These are phyloP conservation scores for Lasiodiplodia sp. DNA, from an alignment of 2,329 filamentous ascomycete genomes.

Conservation along the genomic window DNA sequence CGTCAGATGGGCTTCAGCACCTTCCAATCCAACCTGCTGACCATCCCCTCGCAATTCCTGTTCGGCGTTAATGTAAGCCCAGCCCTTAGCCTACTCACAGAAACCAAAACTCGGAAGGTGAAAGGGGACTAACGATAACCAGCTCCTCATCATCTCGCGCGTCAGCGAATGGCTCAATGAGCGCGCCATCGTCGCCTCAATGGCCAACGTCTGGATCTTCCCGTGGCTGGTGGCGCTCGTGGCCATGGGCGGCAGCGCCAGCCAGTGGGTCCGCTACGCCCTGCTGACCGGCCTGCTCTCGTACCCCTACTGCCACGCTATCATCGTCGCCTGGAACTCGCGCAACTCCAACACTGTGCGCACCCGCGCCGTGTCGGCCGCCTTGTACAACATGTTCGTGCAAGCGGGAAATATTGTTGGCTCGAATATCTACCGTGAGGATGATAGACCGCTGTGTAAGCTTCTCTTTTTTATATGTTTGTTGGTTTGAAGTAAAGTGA, in stretches of 20 bases:
- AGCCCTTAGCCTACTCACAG: too few species aligned
- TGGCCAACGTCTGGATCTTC: constrained; percentile 60
- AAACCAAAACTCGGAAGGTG: too few species aligned
- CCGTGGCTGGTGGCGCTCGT: constrained; percentile 58
- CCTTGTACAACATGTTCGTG: constrained; percentile 60
- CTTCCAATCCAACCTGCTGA: constrained; percentile 38
- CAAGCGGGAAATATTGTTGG: constrained; percentile 55
- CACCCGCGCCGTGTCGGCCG: constrained; percentile 56
- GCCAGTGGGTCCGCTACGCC: constrained; percentile 54
- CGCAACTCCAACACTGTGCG: constrained; percentile 59
- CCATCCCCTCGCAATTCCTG: constrained; percentile 44
- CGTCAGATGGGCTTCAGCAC: constrained; percentile 49
- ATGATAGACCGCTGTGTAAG: constrained; percentile 59
- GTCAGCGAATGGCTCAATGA: constrained; percentile 56
- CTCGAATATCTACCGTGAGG: constrained; percentile 62
- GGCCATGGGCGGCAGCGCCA: constrained; percentile 45
- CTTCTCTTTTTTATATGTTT: not conserved
- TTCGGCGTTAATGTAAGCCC: constrained; percentile 46
- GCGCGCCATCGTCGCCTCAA: constrained; percentile 54
- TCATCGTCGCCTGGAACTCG: constrained; percentile 58
- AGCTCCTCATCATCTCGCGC: constrained; percentile 57
- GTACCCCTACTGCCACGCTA: constrained; percentile 60
- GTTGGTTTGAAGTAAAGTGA: too few species aligned
- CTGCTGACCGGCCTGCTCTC: constrained; percentile 52
- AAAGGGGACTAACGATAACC: not conserved